Evolutionary conservation across 2,329 filamentous ascomycete genomes (phyloP), one percentile per base, ranked within the genome.

Genomic region (Acarospora socialis): DNA sequence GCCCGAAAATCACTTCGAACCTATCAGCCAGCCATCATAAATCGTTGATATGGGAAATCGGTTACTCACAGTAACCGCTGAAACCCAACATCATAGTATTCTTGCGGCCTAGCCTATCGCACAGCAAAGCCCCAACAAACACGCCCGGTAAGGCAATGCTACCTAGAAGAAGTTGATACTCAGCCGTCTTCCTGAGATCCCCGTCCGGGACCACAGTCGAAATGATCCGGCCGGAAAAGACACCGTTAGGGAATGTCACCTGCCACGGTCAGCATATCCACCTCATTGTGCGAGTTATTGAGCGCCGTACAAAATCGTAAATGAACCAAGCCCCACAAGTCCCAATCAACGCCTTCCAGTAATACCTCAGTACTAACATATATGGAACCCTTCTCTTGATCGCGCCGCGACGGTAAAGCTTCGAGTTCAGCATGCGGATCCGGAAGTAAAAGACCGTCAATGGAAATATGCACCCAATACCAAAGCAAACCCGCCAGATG

Each of bases 241-340:
- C 57, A 7, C 59, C 57, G 38, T 63, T 64, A 4, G 60, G 60
- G 36, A 64, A 65, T 3, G 59, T 63, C 35, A 65, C 58, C 20
- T 48, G 50, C 6, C 40, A n/a, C 5, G 21, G 15, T 13, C n/a
- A 19, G 10, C 5, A 6, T 10, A 12, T 7, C 15, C 14, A n/a
- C n/a, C n/a, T n/a, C n/a, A n/a, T n/a, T n/a, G n/a, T n/a, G n/a
- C n/a, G 3, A 10, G 16, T 16, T 17, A 4, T n/a, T 3, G 12
- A 14, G 13, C 12, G 8, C 31, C 16, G 17, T 40, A 47, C 48
- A 44, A 55, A 61, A 40, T 60, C 57, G 46, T 65, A 65, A 8
- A 70, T 55, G 46, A 70, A 70, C 64, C 66, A 71, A 30, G 68
- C 66, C 7, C 64, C 58, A 33, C 59, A 66, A 7, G 66, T 68